Base-by-base conservation (phyloP, 1,284 basidiomycete species). In the Ustilago nuda region DNA sequence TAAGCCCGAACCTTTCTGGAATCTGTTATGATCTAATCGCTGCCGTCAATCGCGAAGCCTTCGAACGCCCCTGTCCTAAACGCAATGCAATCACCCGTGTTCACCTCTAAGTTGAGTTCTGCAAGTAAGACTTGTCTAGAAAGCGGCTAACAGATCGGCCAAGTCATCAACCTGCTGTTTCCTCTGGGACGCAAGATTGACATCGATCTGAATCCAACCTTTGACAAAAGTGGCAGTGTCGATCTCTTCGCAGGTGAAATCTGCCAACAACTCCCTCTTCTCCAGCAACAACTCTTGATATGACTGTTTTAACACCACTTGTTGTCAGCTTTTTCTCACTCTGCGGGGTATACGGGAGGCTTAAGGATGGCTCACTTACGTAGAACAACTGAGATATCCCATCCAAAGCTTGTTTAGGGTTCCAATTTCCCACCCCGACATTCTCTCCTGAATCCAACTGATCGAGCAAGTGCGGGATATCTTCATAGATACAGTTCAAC, bases 221-320 rank as follows among this genome's bases (percentile, higher is more conserved):
- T 41, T 9, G 9, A 76, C 62, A 52, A 84, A 84, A 8, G 79
- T 54, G 1, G 51, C 4, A 1, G 72, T 56, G 12, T 32, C 9
- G 37, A 84, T 80, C 19, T 84, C 82, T 58, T 82, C 81, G 73
- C 82, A 82, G 6, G 82, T 84, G 32, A 82, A 79, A 60, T 84
- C 83, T 15, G 81, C 72, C 1, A 84, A 65, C 1, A 75, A 54
- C 56, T 84, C 83, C 17, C 83, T 71, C 56, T 82, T 84, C 27
- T 70, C 62, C 8, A 79, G 37, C 2, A 84, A 60, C 8, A 84
- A 72, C 2, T 82, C 71, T 66, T 83, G 82, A 55, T 84, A 84
- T 27, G 74, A 78, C 82, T 84, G 61, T 51, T 8, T 27, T 27
- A 27, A 27, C 3, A 27, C 23, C 23, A 27, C 23, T 27, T 27